These are phyloP conservation scores for Alternaria incomplexa DNA, from an alignment of 2,329 filamentous ascomycete genomes.

Conservation along the genomic window DNA sequence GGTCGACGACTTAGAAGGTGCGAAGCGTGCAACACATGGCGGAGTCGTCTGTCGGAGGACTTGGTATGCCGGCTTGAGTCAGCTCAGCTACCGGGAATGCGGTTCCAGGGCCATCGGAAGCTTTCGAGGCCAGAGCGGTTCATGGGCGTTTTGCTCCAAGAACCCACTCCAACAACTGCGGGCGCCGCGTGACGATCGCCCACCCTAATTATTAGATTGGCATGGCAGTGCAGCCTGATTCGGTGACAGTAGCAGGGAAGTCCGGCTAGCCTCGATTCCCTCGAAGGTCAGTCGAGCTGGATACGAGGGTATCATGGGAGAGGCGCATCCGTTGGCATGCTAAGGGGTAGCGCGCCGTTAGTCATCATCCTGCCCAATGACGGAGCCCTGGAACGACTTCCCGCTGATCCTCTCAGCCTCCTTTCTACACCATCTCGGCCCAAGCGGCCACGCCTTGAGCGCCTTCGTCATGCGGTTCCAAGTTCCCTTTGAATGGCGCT, in stretches of 20 bases:
- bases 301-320: conserved; percentile 19
- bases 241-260: conserved; percentile 1
- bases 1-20: background rate
- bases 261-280: conserved; percentile 4
- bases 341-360: conserved; percentile 8
- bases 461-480: background rate
- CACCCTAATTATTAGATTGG: conserved; percentile 9
- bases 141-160: background rate
- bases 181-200: background rate
- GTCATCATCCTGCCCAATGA: conserved; percentile 10
- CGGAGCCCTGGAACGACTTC: conserved; percentile 4
- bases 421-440: background rate
- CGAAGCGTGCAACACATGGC: background rate
- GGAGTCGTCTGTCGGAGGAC: background rate
- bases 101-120: background rate
- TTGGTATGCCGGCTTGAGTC: background rate
- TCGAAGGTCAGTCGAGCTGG: background rate
- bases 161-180: background rate
- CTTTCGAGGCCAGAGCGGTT: background rate
- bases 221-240: conserved; percentile 4
- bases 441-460: background rate
- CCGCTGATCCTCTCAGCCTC: conserved; percentile 18
- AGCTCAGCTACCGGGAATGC: background rate
- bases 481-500: background rate
- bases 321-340: conserved; percentile 12